phyloP scores from a whole-genome alignment of 306 rosid genomes.

The Dalbergia oliveri region DNA sequence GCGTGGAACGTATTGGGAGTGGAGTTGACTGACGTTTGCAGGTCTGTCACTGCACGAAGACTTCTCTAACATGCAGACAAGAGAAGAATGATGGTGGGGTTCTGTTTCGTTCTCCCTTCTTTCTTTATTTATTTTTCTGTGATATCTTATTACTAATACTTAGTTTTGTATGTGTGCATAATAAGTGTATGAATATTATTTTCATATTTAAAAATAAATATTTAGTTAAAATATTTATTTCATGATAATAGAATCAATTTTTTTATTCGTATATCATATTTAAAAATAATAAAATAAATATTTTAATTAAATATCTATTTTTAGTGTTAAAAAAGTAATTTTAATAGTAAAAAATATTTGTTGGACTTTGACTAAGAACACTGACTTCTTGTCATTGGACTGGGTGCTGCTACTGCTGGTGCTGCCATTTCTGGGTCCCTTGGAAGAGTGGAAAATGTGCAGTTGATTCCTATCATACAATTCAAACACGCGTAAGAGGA shows the following conservation, averaged over 20 bases:
- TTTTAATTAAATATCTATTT: too few relatives aligned
- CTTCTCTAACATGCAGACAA: neutral
- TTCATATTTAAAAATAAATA: too few relatives aligned
- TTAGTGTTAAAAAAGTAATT: too few relatives aligned
- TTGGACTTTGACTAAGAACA: neutral
- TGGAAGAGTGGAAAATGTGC: neutral
- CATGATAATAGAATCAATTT: too few relatives aligned
- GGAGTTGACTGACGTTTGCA: slow-evolving; percentile 47
- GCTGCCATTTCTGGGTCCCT: neutral
- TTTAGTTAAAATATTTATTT: neutral
- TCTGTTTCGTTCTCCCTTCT: neutral
- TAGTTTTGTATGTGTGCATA: too few relatives aligned
- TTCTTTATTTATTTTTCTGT: too few relatives aligned
- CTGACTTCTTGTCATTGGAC: neutral
- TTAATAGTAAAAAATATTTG: too few relatives aligned
- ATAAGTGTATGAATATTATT: too few relatives aligned
- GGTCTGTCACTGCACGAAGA: slow-evolving; percentile 28
- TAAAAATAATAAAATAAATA: too few relatives aligned
- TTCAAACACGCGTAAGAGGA: slow-evolving; percentile 44
- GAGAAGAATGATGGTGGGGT: neutral
- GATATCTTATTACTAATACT: too few relatives aligned
- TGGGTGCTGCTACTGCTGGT: neutral
- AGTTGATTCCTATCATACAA: slow-evolving; percentile 5
- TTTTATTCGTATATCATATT: too few relatives aligned
- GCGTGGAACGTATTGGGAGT: slow-evolving; percentile 35